These are phyloP conservation scores for Stereocaulon alpinum DNA, from an alignment of 495 filamentous ascomycete species.

Conservation along the genomic window DNA sequence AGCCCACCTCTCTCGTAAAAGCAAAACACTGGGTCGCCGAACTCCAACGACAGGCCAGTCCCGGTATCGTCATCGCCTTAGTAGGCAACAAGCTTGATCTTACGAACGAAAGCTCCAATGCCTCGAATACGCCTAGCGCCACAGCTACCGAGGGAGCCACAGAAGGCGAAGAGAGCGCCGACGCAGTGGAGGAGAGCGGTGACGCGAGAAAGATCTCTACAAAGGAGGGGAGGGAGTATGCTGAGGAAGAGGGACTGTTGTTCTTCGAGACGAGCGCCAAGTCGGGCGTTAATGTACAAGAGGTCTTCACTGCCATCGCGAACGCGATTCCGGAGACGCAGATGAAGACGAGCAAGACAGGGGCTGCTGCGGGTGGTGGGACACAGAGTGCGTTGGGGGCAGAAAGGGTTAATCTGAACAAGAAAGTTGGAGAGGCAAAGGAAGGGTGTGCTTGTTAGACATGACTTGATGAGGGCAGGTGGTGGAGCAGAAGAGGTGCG, in stretches of 20 bases:
- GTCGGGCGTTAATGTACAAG: constrained; percentile 83
- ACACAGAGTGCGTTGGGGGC: constrained; percentile 32
- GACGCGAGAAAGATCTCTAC: constrained; percentile 81
- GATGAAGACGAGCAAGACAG: constrained; percentile 71
- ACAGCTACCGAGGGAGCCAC: constrained; percentile 9
- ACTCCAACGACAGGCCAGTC: constrained; percentile 91
- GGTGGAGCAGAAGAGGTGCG: background rate
- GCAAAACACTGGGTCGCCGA: constrained; percentile 99
- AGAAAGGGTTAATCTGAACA: constrained; percentile 60
- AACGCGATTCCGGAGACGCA: constrained; percentile 94
- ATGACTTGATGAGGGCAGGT: constrained; percentile 27
- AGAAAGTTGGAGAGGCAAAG: constrained; percentile 49
- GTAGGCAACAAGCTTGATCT: constrained; percentile 98
- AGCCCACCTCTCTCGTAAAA: constrained; percentile 88
- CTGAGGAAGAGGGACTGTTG: constrained; percentile 82
- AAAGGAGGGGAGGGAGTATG: constrained; percentile 82
- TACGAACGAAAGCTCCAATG: constrained; percentile 39
- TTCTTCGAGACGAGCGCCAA: constrained; percentile 99
- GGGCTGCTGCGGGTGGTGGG: constrained; percentile 44
- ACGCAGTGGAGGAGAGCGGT: constrained; percentile 38
- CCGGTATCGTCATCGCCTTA: constrained; percentile 93
- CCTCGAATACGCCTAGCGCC: too few species aligned
- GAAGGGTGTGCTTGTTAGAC: constrained; percentile 74
- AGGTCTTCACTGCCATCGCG: constrained; percentile 97
- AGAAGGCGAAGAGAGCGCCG: constrained; percentile 30